Base-by-base conservation (phyloP, 352 stramenopile species). In the Bremia lactucae region DNA sequence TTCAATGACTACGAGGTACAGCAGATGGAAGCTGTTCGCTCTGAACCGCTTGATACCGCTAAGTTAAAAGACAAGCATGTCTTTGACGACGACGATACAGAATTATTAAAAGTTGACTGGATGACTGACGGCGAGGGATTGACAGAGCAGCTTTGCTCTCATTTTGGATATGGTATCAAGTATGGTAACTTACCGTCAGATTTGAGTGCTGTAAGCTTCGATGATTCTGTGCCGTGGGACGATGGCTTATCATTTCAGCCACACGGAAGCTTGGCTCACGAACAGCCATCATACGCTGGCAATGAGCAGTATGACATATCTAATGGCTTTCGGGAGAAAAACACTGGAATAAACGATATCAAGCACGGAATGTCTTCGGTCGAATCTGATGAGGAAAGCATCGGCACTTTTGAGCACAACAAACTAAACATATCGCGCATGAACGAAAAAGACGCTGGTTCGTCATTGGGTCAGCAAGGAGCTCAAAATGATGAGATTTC, bases 211-310 rank as follows among this genome's bases (percentile, higher is more conserved):
- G 53, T 88, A 23, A 92, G 80, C 45, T 65, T 90, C 23, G 67
- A 87, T 35, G 77, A 92, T 52, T 88, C 80, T 19, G 72, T 80
- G 39, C 65, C 77, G 1, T 92, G 80, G 80, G 63, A 68, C 23
- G 70, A 83, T 29, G 58, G 64, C 1, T 54, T 80, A 35, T 62
- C 69, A 1, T 59, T 61, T 16, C 62, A 78, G 15, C 42, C 57
- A 15, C 59, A 49, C 19, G 19, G 62, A 53, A 59, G 44, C 15
- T 23, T 21, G 28, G 22, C 19, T 25, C 15, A 29, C 26, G 48
- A 33, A 21, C 39, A 49, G 13, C 16, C 9, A 46, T 40, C 35
- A 29, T 20, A n/a, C 14, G 36, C 23, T 35, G 20, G 28, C 2
- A n/a, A 31, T 52, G 25, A 19, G 4, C 34, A 16, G 5, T 46